Base-by-base conservation (phyloP, 768 basidiomycete genomes). In the Podaxis mareebaensis region DNA sequence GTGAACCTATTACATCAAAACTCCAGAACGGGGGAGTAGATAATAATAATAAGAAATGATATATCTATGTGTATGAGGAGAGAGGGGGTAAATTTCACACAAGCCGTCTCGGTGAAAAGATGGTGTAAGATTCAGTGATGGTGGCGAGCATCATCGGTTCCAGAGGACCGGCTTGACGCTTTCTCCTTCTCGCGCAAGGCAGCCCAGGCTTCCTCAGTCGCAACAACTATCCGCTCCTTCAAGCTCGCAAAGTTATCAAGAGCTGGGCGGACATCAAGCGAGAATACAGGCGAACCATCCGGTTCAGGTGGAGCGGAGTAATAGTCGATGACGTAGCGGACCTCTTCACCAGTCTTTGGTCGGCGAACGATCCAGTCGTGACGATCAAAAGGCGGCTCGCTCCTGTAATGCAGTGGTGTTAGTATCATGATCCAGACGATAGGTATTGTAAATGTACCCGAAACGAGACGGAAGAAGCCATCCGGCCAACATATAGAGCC, bases 291-390 rank as follows among this genome's bases (percentile, higher is more conserved):
- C 51, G 91, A 92, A 7, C 96, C 96, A 67, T 97, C 91, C 7
- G 86, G 81, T 60, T 96, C 89, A 2, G 91, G 86, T 1, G 96
- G 93, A 0, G 94, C 95, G 53, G 93, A 92, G 76, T 99, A 99
- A 77, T 99, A 99, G 79, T 99, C 97, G 69, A 99, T 99, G 53
- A 99, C 92, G 75, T 99, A 96, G 72, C 93, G 91, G 57, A 94
- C 89, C 75, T 94, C 91, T 68, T 92, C 85, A 17, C 91, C 88
- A 1, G 90, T 88, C 44, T 79, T 78, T 36, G 89, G 87, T 57
- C 96, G 88, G 33, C 90, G 90, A 59, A 99, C 83, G 58, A 97
- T 77, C 97, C 97, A 99, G 78, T 99, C 97, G 73, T 99, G 97
- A 7, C 97, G 89, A 72, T 99, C 97, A 72, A 99, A 99, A 0